Percentiles rank a stretch among this genome's conserved stretches.
Conservation (phyloP, 2,329 filamentous ascomycete genomes). For the Colletotrichum sp. region DNA sequence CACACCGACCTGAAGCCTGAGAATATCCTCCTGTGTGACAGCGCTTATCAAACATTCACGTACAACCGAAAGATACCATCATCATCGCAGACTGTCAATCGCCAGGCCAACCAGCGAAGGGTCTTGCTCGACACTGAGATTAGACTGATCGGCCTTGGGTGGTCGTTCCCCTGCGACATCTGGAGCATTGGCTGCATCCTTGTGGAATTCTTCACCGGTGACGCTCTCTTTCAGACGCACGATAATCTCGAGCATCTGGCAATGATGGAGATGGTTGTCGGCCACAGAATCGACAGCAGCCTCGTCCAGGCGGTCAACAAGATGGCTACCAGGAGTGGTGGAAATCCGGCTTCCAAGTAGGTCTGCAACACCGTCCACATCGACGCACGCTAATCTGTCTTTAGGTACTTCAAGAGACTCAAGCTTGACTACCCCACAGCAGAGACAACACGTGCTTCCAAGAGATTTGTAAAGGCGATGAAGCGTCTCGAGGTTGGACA, state of each 20-base stretch:
- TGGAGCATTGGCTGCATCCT: slow-evolving; percentile 78
- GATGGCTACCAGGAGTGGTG: slow-evolving; percentile 60
- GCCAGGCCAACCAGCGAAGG: slow-evolving; percentile 67
- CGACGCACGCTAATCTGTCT: neutral
- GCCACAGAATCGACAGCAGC: slow-evolving; percentile 60
- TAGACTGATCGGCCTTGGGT: slow-evolving; percentile 71
- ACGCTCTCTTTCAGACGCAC: slow-evolving; percentile 75
- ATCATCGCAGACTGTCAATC: slow-evolving; percentile 63
- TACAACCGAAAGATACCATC: slow-evolving; percentile 75
- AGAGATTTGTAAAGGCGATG: slow-evolving; percentile 75
- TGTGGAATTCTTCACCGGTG: slow-evolving; percentile 75
- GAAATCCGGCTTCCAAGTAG: slow-evolving; percentile 70
- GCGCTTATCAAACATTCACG: slow-evolving; percentile 71
- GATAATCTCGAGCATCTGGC: slow-evolving; percentile 75
- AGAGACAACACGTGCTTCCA: slow-evolving; percentile 69
- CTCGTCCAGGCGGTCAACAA: slow-evolving; percentile 64
- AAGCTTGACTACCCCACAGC: slow-evolving; percentile 69
- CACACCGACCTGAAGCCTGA: slow-evolving; percentile 83
- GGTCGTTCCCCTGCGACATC: slow-evolving; percentile 75
- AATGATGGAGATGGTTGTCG: slow-evolving; percentile 77
- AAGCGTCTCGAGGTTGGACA: slow-evolving; percentile 65
- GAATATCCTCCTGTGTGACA: slow-evolving; percentile 72
- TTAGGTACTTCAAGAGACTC: slow-evolving; percentile 70
- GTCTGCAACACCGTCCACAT: slow-evolving; percentile 23
- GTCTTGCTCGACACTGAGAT: slow-evolving; percentile 74